phyloP scores from a whole-genome alignment of 768 basidiomycete genomes.

The Amyloporia xantha region DNA sequence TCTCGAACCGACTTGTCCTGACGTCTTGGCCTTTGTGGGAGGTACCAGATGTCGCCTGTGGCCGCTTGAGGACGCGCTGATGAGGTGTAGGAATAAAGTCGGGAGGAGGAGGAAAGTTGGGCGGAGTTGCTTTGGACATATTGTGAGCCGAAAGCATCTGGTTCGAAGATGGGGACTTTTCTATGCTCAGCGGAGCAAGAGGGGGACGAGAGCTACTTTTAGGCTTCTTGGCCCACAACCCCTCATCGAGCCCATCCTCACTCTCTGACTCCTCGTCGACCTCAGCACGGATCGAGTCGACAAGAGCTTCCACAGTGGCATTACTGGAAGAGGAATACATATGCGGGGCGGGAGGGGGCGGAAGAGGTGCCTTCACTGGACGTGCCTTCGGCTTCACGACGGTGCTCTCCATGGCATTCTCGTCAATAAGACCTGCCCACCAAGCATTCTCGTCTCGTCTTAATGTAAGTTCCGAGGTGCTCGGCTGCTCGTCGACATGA shows the following conservation, averaged over 20 bases:
- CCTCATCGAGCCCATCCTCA: constrained; percentile 23
- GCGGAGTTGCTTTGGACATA: constrained; percentile 10
- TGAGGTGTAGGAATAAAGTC: constrained; percentile 17
- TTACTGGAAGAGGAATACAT: not conserved
- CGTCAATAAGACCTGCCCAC: constrained; percentile 15
- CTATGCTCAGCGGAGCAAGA: constrained; percentile 21
- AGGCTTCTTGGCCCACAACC: constrained; percentile 31
- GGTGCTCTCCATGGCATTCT: constrained; percentile 13
- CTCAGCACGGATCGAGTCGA: constrained; percentile 8
- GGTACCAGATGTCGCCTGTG: not conserved
- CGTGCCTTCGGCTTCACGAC: constrained; percentile 2
- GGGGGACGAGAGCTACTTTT: constrained; percentile 11
- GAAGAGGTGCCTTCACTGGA: not conserved
- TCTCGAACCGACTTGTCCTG: constrained; percentile 23
- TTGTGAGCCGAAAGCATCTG: constrained; percentile 8
- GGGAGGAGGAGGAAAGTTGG: constrained; percentile 13
- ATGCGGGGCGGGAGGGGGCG: not conserved
- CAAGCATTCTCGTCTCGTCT: constrained; percentile 7
- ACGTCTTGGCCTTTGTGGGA: constrained; percentile 11
- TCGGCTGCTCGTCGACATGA: constrained; percentile 10
- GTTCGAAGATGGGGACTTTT: constrained; percentile 15
- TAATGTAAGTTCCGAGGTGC: constrained; percentile 2
- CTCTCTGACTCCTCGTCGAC: constrained; percentile 45
- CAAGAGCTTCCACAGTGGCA: not conserved
- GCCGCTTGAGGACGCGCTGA: constrained; percentile 4